A percentile compares a stretch with the other conserved stretches of the same genome.
Evolutionary conservation across 495 filamentous ascomycete species (phyloP).

Genomic region (Hypoxylon intermedium): DNA sequence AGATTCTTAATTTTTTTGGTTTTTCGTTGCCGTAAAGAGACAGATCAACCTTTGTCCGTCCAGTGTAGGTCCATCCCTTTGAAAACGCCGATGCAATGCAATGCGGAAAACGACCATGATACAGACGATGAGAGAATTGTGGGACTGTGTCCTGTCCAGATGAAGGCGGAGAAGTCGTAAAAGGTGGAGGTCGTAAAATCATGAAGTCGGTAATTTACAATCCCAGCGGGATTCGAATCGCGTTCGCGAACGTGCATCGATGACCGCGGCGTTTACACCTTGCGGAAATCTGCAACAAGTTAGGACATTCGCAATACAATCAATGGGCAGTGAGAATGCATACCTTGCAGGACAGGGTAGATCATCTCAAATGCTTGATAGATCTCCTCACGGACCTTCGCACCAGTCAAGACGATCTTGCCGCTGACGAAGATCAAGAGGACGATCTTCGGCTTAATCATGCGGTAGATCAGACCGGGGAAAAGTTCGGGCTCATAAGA

Average conservation of each 20-base stretch:
- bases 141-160: slow-evolving; percentile 14
- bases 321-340: slow-evolving; percentile 7
- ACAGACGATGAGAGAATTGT: slow-evolving; percentile 38
- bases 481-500: slow-evolving; percentile 99
- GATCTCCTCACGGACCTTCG: slow-evolving; percentile 98
- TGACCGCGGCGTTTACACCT: slow-evolving; percentile 48
- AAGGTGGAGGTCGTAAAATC: slow-evolving; percentile 57
- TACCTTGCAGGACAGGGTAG: slow-evolving; percentile 96
- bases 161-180: slow-evolving; percentile 16
- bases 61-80: slow-evolving; percentile 46
- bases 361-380: slow-evolving; percentile 99
- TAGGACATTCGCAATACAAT: slow-evolving; percentile 7
- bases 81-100: slow-evolving; percentile 66
- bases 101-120: slow-evolving; percentile 45
- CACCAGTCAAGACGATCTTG: slow-evolving; percentile 97
- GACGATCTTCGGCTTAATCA: slow-evolving; percentile 99
- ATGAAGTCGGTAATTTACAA: slow-evolving; percentile 63
- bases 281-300: slow-evolving; percentile 53
- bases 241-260: neutral
- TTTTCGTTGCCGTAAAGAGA: slow-evolving; percentile 35
- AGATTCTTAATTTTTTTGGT: slow-evolving; percentile 31
- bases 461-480: slow-evolving; percentile 98
- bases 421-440: slow-evolving; percentile 98
- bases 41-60: slow-evolving; percentile 31
- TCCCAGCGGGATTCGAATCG: slow-evolving; percentile 49